These are phyloP conservation scores for Botryotinia calthae DNA, from an alignment of 2,329 filamentous ascomycete genomes.

Conservation along the genomic window DNA sequence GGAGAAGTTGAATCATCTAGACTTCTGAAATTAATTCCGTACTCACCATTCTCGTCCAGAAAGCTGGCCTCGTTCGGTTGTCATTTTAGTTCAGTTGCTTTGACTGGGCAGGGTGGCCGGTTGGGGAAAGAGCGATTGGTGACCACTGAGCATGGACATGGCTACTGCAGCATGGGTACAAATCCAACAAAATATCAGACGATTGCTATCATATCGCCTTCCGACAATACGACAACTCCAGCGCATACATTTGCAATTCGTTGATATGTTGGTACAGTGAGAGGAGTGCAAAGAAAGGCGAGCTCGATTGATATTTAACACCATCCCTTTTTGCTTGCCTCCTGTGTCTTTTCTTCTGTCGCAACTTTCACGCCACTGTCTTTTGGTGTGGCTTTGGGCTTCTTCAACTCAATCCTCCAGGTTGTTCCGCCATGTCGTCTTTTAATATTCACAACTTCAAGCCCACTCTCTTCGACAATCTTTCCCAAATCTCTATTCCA, in stretches of 20 bases:
- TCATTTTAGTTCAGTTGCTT: not conserved
- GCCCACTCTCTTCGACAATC: constrained; percentile 54
- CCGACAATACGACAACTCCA: not conserved
- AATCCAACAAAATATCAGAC: not conserved
- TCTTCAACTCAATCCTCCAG: constrained; percentile 54
- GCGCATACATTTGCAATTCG: not conserved
- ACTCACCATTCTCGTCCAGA: not conserved
- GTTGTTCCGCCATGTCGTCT: constrained; percentile 56
- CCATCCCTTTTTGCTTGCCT: not conserved
- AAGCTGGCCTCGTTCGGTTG: not conserved
- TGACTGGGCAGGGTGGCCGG: not conserved
- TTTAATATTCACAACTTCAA: constrained; percentile 56
- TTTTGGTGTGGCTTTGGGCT: constrained; percentile 24
- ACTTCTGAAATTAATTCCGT: not conserved
- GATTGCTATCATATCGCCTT: not conserved
- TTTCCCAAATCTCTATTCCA: constrained; percentile 63
- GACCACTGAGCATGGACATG: not conserved
- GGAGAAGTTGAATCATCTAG: not conserved
- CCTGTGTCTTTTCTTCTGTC: not conserved
- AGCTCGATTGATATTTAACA: not conserved
- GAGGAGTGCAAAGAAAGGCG: constrained; percentile 4
- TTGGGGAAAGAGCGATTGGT: not conserved
- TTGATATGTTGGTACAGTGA: constrained; percentile 5
- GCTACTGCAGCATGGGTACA: not conserved
- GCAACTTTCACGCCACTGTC: not conserved